phyloP scores from a whole-genome alignment of 2,329 filamentous ascomycete genomes.

The Alternaria dauci region DNA sequence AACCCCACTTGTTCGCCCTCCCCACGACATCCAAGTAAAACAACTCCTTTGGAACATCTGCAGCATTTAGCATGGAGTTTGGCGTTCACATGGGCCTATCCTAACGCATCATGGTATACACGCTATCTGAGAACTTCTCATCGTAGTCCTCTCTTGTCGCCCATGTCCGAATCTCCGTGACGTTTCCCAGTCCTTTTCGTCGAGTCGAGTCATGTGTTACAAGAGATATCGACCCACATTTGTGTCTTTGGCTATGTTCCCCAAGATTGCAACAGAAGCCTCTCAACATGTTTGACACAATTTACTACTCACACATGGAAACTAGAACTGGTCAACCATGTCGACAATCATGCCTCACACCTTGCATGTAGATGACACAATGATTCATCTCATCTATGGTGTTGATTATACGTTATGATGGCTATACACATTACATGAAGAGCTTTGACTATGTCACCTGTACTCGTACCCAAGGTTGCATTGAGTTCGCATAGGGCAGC shows the following conservation, averaged over 20 bases:
- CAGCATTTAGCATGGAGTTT: slow-evolving; percentile 47
- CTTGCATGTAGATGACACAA: neutral
- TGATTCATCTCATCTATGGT: neutral
- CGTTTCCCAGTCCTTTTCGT: neutral
- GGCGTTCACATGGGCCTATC: slow-evolving; percentile 19
- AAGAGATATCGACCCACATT: neutral
- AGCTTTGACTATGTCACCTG: neutral
- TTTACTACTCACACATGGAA: neutral
- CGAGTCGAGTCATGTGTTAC: neutral
- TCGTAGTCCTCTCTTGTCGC: neutral
- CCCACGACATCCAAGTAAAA: slow-evolving; percentile 28
- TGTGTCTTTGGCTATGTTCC: neutral
- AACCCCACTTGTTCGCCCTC: slow-evolving; percentile 77
- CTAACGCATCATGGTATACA: neutral
- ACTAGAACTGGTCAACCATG: neutral
- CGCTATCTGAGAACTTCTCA: neutral
- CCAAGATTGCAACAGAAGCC: neutral
- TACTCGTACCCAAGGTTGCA: neutral
- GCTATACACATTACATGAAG: neutral
- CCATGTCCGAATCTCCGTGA: neutral
- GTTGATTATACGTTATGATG: neutral
- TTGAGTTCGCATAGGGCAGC: neutral
- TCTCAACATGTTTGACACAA: neutral
- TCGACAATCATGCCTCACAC: neutral
- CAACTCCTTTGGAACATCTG: slow-evolving; percentile 1